A percentile compares a stretch with the other conserved stretches of the same genome.
phyloP scores from a whole-genome alignment of 2,329 filamentous ascomycete genomes.

The Penicillium sp. region DNA sequence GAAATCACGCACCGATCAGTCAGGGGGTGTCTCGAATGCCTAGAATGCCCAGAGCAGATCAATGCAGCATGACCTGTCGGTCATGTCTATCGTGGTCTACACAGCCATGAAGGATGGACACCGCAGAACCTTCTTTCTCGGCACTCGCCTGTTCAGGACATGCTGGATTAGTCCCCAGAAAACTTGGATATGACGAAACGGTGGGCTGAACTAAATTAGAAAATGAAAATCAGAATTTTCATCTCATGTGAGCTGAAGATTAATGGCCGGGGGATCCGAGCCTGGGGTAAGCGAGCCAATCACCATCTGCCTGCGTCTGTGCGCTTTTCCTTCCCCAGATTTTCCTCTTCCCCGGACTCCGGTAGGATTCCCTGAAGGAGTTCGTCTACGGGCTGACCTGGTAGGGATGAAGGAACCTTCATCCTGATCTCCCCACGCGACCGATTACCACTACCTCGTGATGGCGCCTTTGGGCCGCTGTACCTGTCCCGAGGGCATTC shows the following conservation, averaged over 20 bases:
- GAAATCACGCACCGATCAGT: too few relatives aligned
- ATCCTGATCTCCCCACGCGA: too few relatives aligned
- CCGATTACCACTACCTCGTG: too few relatives aligned
- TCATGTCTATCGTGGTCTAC: background rate
- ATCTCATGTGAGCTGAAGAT: slow-evolving; percentile 7
- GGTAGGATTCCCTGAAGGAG: background rate
- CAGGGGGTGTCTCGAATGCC: slow-evolving; percentile 2
- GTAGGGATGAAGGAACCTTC: too few relatives aligned
- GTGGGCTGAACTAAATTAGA: background rate
- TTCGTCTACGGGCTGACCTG: too few relatives aligned
- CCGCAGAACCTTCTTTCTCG: too few relatives aligned
- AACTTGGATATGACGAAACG: slow-evolving; percentile 2
- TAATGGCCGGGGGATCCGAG: slow-evolving; percentile 21
- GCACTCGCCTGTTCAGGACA: too few relatives aligned
- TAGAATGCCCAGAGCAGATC: slow-evolving; percentile 1
- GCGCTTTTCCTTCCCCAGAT: slow-evolving; percentile 21
- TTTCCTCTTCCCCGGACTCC: slow-evolving; percentile 23
- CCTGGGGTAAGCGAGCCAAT: slow-evolving; percentile 12
- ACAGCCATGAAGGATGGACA: too few relatives aligned
- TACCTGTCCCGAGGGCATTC: too few relatives aligned
- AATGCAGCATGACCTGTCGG: background rate
- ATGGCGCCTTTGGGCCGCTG: too few relatives aligned
- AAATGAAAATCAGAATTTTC: slow-evolving; percentile 7
- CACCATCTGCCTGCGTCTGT: slow-evolving; percentile 2
- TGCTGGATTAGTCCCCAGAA: too few relatives aligned